Evolutionary conservation across 768 basidiomycete genomes (phyloP).

Genomic region (Leccinum disarticulatum): DNA sequence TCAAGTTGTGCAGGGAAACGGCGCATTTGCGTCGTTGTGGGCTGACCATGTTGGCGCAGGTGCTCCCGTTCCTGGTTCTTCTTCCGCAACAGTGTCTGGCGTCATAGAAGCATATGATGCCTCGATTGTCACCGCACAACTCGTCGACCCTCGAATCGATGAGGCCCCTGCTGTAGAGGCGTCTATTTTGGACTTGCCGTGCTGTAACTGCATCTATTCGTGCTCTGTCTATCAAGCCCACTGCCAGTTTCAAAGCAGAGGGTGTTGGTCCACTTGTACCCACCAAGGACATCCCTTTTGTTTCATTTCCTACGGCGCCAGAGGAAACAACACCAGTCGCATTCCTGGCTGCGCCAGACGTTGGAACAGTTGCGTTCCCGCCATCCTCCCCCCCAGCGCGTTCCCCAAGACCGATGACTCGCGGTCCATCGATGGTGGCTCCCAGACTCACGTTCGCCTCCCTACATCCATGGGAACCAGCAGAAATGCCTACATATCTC

Average conservation of each 20-base stretch:
- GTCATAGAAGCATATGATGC: conserved; percentile 28
- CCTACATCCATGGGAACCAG: conserved; percentile 44
- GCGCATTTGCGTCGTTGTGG: conserved; percentile 86
- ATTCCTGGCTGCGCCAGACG: conserved; percentile 16
- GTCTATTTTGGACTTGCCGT: conserved; percentile 16
- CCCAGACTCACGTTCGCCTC: conserved; percentile 26
- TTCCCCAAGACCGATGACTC: conserved; percentile 43
- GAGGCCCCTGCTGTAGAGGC: conserved; percentile 23
- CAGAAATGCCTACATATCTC: too few relatives aligned
- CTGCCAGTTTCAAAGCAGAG: conserved; percentile 21
- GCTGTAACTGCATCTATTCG: conserved; percentile 14
- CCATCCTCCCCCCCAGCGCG: conserved; percentile 31
- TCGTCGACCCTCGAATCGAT: conserved; percentile 3
- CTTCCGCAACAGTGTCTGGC: conserved; percentile 26
- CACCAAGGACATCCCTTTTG: conserved; percentile 24
- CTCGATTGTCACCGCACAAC: conserved; percentile 20
- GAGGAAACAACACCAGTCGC: conserved; percentile 10
- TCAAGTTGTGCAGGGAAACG: conserved; percentile 65
- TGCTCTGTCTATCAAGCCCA: conserved; percentile 24
- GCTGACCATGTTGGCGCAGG: conserved; percentile 73
- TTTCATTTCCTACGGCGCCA: conserved; percentile 36
- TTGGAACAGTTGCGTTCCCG: conserved; percentile 37
- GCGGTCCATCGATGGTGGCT: conserved; percentile 30
- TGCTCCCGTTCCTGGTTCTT: conserved; percentile 37
- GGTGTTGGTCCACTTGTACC: conserved; percentile 31